phyloP scores from a whole-genome alignment of 805 yeast species.

The Wickerhamiella dianesei region DNA sequence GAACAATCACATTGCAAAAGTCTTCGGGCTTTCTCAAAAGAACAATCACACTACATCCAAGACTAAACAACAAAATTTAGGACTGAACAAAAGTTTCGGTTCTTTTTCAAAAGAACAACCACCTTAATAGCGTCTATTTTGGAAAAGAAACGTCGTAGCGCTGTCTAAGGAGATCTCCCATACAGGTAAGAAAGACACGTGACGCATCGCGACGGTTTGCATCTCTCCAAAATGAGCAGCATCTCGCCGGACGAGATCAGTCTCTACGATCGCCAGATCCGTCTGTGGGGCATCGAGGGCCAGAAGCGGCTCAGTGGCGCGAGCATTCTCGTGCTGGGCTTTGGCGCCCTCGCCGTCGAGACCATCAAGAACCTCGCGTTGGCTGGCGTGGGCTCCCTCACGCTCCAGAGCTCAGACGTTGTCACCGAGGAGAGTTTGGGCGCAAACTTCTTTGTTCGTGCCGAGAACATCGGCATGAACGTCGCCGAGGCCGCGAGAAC shows the following conservation, averaged over 20 bases:
- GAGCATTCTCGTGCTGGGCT: slow-evolving; percentile 50
- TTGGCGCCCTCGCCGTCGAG: slow-evolving; percentile 71
- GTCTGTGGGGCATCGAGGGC: slow-evolving; percentile 93
- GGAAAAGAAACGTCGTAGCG: too few relatives aligned
- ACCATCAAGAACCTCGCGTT: slow-evolving; percentile 61
- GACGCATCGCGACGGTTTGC: too few relatives aligned
- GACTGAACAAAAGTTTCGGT: too few relatives aligned
- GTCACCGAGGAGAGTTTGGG: slow-evolving; percentile 36
- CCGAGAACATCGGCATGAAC: slow-evolving; percentile 31
- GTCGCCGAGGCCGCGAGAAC: slow-evolving; percentile 34
- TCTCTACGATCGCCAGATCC: slow-evolving; percentile 82
- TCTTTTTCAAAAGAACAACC: too few relatives aligned
- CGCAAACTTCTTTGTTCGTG: slow-evolving; percentile 48
- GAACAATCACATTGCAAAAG: too few relatives aligned
- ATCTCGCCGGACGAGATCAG: slow-evolving; percentile 16
- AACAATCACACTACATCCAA: too few relatives aligned
- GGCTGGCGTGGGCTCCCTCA: slow-evolving; percentile 55
- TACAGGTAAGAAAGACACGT: too few relatives aligned
- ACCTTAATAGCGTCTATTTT: too few relatives aligned
- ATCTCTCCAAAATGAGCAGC: too few relatives aligned
- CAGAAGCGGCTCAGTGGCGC: slow-evolving; percentile 66
- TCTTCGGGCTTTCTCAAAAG: too few relatives aligned
- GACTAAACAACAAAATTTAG: too few relatives aligned
- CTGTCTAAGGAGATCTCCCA: too few relatives aligned
- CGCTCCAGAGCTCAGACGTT: slow-evolving; percentile 37